phyloP scores from a whole-genome alignment of 495 filamentous ascomycete species.

The Aspergillus asperescens region DNA sequence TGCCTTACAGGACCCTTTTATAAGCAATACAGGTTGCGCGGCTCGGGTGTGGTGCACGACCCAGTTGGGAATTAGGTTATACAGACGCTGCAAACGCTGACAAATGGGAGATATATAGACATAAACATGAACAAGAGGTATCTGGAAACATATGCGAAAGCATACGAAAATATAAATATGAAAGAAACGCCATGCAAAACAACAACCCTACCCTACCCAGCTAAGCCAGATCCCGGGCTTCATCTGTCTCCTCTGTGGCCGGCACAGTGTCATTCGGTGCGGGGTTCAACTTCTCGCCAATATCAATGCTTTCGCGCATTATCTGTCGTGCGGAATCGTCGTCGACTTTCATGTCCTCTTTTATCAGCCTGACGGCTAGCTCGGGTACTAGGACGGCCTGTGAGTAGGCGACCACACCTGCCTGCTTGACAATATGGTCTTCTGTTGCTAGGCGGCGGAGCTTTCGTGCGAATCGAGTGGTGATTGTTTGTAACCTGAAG shows the following conservation, averaged over 20 bases:
- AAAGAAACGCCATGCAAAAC: too few species aligned
- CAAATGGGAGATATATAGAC: background rate
- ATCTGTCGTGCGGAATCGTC: slow-evolving; percentile 62
- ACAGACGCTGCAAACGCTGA: too few species aligned
- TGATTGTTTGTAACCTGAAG: slow-evolving; percentile 57
- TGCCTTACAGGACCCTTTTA: too few species aligned
- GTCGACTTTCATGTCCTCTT: slow-evolving; percentile 74
- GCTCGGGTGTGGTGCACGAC: too few species aligned
- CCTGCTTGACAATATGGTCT: slow-evolving; percentile 63
- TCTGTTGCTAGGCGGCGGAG: slow-evolving; percentile 58
- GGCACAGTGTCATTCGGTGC: slow-evolving; percentile 55
- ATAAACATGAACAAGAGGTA: slow-evolving; percentile 9
- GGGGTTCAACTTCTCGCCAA: slow-evolving; percentile 73
- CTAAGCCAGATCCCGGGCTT: background rate
- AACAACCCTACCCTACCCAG: too few species aligned
- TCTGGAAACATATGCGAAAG: background rate
- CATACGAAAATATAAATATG: background rate
- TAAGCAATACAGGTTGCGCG: too few species aligned
- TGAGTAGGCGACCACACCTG: slow-evolving; percentile 70
- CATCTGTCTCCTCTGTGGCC: slow-evolving; percentile 26
- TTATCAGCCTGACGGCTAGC: slow-evolving; percentile 67
- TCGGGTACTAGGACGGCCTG: slow-evolving; percentile 87
- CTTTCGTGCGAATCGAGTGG: slow-evolving; percentile 52
- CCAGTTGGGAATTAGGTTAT: too few species aligned
- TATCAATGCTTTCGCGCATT: slow-evolving; percentile 64